Conservation (phyloP, 805 yeast species). For the Limtongia smithiae region DNA sequence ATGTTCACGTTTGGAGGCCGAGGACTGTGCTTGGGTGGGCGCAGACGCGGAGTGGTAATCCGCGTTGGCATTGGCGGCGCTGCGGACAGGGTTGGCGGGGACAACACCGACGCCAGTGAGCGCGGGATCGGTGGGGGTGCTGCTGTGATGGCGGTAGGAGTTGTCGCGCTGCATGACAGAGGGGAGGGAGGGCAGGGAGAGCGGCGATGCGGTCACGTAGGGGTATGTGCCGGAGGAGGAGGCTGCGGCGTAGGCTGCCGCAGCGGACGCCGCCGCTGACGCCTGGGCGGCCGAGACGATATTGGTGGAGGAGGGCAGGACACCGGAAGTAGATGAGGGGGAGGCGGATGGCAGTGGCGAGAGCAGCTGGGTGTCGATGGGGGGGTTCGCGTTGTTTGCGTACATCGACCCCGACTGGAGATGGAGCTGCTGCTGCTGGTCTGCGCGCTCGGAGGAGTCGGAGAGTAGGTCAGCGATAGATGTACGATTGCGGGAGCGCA, state of each 20-base stretch:
- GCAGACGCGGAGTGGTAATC: constrained; percentile 11
- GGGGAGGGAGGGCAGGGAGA: constrained; percentile 8
- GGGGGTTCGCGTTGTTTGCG: constrained; percentile 23
- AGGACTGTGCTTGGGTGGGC: no score
- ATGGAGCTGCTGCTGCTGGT: constrained; percentile 11
- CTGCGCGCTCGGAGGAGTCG: constrained; percentile 13
- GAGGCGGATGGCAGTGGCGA: constrained; percentile 16
- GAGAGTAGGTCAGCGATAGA: constrained; percentile 27
- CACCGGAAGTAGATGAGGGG: constrained; percentile 8
- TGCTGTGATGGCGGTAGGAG: constrained; percentile 4
- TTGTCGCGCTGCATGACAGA: constrained; percentile 4
- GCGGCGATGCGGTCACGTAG: neutral
- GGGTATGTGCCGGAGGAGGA: neutral
- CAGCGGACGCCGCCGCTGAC: constrained; percentile 14
- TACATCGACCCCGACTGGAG: constrained; percentile 15
- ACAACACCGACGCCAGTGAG: constrained; percentile 23
- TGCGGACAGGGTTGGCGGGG: constrained; percentile 23
- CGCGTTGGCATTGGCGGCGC: constrained; percentile 20
- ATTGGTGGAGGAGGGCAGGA: neutral
- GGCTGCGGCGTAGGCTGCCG: neutral
- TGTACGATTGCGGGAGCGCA: constrained; percentile 19
- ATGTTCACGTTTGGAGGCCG: no score
- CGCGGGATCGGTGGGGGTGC: constrained; percentile 26
- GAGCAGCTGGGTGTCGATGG: constrained; percentile 28
- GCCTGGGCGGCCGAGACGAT: constrained; percentile 17